Evolutionary conservation across 257 asterid species (phyloP), one percentile per base, ranked within the genome.

Genomic region (Solanum megistacrolobum): DNA sequence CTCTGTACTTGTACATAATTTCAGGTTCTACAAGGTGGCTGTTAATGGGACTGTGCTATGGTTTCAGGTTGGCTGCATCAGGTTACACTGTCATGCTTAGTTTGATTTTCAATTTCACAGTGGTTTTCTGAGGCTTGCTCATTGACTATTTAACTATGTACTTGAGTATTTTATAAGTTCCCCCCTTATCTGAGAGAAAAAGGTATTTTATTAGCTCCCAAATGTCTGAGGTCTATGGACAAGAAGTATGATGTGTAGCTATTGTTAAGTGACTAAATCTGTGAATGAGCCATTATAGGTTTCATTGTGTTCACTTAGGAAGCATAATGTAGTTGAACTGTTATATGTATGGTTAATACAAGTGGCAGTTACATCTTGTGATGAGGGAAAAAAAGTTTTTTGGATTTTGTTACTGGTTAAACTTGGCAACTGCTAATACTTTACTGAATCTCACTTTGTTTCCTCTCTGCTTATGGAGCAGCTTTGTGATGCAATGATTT

Each of bases 51-150:
- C 94, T 27, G 94, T 94, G 95, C 94, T 97, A 43, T 94, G 97
- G 98, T 96, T 97, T 97, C 98, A 96, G 98, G 99, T 97, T 96
- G 93, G 97, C 96, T 90, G 90, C 91, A 89, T 92, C 97, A 94
- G 98, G 98, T 94, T 89, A 94, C 95, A 79, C 87, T 93, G 75
- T 92, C 83, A 88, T 86, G 34, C 68, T 29, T 81, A 48, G 85
- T 89, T 75, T 65, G 13, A 65, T 36, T 89, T 29, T 76, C 74
- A 66, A 23, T 71, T 58, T 9, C n/a, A 5, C 31, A 7, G 48
- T 88, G 81, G 43, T 38, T 73, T 87, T 73, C 81, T 35, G 1
- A 32, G 11, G 2, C 73, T 41, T 35, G 36, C 83, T 20, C 23
- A 5, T 27, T 86, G 14, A 31, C 7, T 31, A 73, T 39, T 12